A percentile compares a stretch with the other conserved stretches of the same genome.
phyloP scores from a whole-genome alignment of 2,329 filamentous ascomycete genomes.

The Fusarium torulosum region DNA sequence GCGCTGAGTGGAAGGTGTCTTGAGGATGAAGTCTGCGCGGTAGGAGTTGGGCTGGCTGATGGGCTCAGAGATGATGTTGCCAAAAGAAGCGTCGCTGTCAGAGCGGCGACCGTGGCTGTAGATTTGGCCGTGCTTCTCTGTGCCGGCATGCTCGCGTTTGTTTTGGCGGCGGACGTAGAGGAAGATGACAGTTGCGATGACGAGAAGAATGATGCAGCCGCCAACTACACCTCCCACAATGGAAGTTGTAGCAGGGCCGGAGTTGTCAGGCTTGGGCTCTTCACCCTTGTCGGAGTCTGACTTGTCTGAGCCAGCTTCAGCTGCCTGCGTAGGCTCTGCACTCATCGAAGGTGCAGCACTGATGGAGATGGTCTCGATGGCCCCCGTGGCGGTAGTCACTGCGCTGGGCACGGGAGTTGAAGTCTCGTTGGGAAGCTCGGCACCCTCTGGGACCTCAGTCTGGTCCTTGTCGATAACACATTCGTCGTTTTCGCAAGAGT shows the following conservation, averaged over 20 bases:
- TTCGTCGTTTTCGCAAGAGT: conserved; percentile 67
- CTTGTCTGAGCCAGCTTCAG: conserved; percentile 19
- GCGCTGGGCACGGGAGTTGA: conserved; percentile 36
- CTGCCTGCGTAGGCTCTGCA: conserved; percentile 32
- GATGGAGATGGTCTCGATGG: conserved; percentile 41
- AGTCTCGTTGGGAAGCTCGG: conserved; percentile 44
- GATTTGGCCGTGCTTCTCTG: conserved; percentile 41
- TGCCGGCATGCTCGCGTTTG: conserved; percentile 26
- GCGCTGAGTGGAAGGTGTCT: conserved; percentile 44
- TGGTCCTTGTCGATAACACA: conserved; percentile 69
- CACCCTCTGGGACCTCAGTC: conserved; percentile 52
- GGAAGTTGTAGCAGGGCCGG: conserved; percentile 53
- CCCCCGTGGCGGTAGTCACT: conserved; percentile 40
- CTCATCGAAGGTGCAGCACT: conserved; percentile 39
- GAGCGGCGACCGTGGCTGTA: conserved; percentile 31
- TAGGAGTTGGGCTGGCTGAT: conserved; percentile 60
- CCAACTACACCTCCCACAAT: conserved; percentile 63
- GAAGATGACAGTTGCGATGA: conserved; percentile 56
- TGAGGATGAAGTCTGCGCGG: conserved; percentile 67
- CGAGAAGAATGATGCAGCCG: conserved; percentile 59
- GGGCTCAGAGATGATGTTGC: conserved; percentile 69
- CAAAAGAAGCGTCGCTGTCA: conserved; percentile 46
- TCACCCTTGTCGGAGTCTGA: conserved; percentile 5
- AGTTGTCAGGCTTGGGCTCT: conserved; percentile 28
- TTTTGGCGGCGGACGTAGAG: conserved; percentile 55